Conservation (phyloP, 805 yeast genomes). For the Candida sanyiensis region DNA sequence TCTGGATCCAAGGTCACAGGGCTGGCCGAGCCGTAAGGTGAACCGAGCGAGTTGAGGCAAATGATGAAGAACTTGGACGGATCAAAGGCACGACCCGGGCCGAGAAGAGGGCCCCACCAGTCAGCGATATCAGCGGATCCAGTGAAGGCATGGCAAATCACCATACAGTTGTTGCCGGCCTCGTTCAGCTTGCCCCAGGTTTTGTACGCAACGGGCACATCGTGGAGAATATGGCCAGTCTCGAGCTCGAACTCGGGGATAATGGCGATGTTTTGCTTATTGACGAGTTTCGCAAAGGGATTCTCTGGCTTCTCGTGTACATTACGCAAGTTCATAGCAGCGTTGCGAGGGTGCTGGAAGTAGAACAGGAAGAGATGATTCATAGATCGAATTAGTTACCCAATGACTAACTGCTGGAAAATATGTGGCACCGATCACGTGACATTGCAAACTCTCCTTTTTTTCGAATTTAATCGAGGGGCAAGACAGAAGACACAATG, state of each 20-base stretch:
- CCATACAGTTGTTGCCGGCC: conserved; percentile 65
- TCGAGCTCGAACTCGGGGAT: conserved; percentile 73
- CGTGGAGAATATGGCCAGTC: conserved; percentile 64
- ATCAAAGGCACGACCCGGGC: conserved; percentile 82
- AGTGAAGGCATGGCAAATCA: conserved; percentile 94
- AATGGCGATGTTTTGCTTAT: conserved; percentile 71
- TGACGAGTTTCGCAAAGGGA: conserved; percentile 63
- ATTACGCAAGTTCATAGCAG: conserved; percentile 7
- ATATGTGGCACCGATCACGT: no score
- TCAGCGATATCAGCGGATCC: conserved; percentile 94
- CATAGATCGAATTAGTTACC: no score
- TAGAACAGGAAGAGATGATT: not conserved
- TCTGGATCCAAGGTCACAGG: conserved; percentile 80
- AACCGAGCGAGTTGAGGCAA: conserved; percentile 89
- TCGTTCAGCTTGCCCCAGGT: conserved; percentile 88
- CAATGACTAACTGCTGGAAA: no score
- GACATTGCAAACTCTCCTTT: no score
- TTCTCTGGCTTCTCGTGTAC: conserved; percentile 44
- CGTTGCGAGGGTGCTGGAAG: not conserved
- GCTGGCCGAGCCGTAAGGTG: conserved; percentile 94
- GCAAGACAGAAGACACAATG: no score
- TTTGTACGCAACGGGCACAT: conserved; percentile 91
- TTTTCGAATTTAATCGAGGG: no score
- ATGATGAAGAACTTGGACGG: conserved; percentile 81
- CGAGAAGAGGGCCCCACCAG: conserved; percentile 98